Base-by-base conservation (phyloP, 2,329 filamentous ascomycete species). In the Sarocladium brachiariae region DNA sequence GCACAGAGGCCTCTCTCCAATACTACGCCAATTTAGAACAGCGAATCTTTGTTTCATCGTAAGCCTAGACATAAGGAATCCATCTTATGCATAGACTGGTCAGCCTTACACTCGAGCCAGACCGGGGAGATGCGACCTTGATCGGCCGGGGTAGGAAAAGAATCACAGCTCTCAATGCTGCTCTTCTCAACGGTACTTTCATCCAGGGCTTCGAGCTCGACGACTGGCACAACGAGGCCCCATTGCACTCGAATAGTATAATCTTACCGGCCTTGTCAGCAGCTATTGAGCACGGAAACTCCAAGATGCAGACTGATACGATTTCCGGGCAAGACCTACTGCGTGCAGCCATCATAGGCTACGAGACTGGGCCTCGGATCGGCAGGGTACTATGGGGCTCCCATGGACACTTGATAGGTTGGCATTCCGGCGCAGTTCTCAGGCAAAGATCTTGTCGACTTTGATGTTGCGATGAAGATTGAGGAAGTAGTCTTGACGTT, bases 141-240 rank as follows among this genome's bases (percentile, higher is more conserved):
- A 55, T 59, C 41, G 59, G 58, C 35, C 58, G 56, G 18, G 55
- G 55, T 31, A 54, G 67, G 57, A 65, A 65, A 55, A 52, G 50
- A 43, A 45, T 69, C 2, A 60, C 60, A 2, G 65, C 69, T 2
- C 54, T 73, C 4, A 54, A 65, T 3, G 71, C 70, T 0, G 65
- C 68, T 0, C 52, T 73, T 1, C 52, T 74, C 6, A 74, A 74
- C 54, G 65, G 65, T 16, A 61, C 68, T 1, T 70, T 69, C 52
- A 69, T 73, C 49, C 71, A 74, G 56, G 69, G 62, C 1, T 67
- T 68, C 31, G 70, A 74, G 53, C 55, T 74, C 1, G 70, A 74
- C 52, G 71, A 74, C 53, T 73, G 61, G 51, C 70, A 74, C 54
- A 60, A 55, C 30, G 57, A 56, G 24, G 70, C 70, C 1, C 71